These are phyloP conservation scores for Tetrahymena borealis DNA, from an alignment of 73 alveolate species.

Conservation along the genomic window DNA sequence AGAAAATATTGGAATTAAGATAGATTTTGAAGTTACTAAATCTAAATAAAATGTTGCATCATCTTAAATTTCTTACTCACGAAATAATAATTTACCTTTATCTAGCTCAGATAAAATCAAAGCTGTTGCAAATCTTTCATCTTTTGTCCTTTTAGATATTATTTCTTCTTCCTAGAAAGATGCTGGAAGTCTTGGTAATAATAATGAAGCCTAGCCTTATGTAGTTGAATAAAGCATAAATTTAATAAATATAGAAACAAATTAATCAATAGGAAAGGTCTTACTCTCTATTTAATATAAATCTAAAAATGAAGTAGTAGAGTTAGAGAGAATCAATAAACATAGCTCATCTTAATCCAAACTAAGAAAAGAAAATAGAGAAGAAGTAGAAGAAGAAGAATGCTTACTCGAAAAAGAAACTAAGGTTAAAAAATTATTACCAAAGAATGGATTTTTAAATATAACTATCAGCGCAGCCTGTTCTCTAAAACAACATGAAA, in stretches of 20 bases:
- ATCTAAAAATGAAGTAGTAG: neutral
- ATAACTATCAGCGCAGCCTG: neutral
- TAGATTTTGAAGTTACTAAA: neutral
- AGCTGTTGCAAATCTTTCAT: neutral
- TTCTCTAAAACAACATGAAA: neutral
- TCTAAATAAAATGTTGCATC: neutral
- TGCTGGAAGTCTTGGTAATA: neutral
- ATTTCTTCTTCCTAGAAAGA: neutral
- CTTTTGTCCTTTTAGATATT: neutral
- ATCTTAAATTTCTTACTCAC: neutral
- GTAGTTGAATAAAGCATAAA: neutral
- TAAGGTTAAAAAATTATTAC: neutral
- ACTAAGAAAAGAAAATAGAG: neutral
- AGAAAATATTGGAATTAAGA: neutral
- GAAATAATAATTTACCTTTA: neutral
- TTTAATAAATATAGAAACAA: neutral
- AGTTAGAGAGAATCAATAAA: neutral
- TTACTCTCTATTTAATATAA: neutral
- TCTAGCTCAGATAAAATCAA: neutral
- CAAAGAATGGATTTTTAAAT: neutral
- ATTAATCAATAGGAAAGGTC: neutral
- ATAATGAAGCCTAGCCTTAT: neutral
- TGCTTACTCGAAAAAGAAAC: neutral
- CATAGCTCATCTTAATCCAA: neutral
- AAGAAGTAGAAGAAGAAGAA: too few species aligned